Evolutionary conservation across 73 alveolate genomes (phyloP).

Genomic region (Paramecium pentaurelia): DNA sequence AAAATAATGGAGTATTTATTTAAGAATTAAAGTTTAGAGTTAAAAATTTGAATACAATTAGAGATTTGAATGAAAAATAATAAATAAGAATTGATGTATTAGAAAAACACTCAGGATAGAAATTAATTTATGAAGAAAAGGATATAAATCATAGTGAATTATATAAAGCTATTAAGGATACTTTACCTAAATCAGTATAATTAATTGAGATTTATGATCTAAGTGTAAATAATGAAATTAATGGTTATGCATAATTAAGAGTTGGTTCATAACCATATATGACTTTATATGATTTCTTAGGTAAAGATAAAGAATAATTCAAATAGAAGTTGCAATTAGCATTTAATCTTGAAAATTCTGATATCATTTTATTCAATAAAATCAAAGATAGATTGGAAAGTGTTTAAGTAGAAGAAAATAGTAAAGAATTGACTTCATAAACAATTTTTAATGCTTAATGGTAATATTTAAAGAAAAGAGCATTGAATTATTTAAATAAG

Average conservation of each 20-base stretch:
- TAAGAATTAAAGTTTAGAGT: not conserved
- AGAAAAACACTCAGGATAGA: not conserved
- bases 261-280: not conserved
- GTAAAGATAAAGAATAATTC: not conserved
- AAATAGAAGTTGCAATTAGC: not conserved
- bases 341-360: not conserved
- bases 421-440: not conserved
- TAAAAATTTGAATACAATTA: not conserved
- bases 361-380: not conserved
- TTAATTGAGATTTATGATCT: not conserved
- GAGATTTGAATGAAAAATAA: not conserved
- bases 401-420: not conserved
- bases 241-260: slow-evolving; percentile 1
- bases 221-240: not conserved
- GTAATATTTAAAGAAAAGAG: not conserved
- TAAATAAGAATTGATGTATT: not conserved
- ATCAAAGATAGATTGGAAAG: not conserved
- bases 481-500: not conserved
- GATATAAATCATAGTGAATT: not conserved
- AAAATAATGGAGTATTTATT: not conserved
- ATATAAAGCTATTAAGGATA: not conserved
- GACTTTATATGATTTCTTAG: not conserved
- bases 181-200: not conserved
- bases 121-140: not conserved
- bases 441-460: not conserved